Evolutionary conservation across 2,329 filamentous ascomycete genomes (phyloP), one percentile per base, ranked within the genome.

Genomic region (Ophiocordyceps sinensis): DNA sequence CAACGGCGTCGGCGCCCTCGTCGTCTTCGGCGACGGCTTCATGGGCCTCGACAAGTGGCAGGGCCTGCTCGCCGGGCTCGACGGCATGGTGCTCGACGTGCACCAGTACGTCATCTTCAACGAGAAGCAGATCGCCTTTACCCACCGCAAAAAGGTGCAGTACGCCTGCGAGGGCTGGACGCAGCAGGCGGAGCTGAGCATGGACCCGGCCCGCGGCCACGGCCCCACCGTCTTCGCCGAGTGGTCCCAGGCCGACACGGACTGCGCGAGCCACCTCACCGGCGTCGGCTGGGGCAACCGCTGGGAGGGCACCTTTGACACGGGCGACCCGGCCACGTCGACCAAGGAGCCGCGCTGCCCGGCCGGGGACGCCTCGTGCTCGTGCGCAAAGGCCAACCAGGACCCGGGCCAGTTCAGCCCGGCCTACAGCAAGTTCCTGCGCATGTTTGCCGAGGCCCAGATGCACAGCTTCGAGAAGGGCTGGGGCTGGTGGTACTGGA

Each of bases 21-120:
- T 96, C 43, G 79, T 93, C 32, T 91, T 98, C 54, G 89, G 88
- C 42, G 91, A 98, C 61, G 91, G 91, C 21, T 98, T 98, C 68
- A 77, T 93, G 64, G 89, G 89, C 11, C 74, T 96, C 5, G 71
- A 73, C 49, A 89, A 93, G 54, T 98, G 91, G 91, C 79, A 94
- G 58, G 85, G 85, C 34, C 72, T 83, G 57, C 73, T 96, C 7
- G 50, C 75, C 82, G 49, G 70, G 57, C 73, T 72, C 19, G 70
- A 80, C 37, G 74, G 79, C 47, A 68, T 96, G 48, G 75, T 94
- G 15, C 76, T 98, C n/a, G 91, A 98, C 62, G 91, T 93, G 31
- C 91, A 98, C 63, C 89, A 96, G 61, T 98, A 98, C 61, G 85
- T 94, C 54, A 95, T 95, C 60, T 98, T 98, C 73, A 95, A 98